Evolutionary conservation across 371 early-diverging fungal genomes (phyloP), one percentile per base, ranked within the genome.

Genomic region (Mucor saturninus): DNA sequence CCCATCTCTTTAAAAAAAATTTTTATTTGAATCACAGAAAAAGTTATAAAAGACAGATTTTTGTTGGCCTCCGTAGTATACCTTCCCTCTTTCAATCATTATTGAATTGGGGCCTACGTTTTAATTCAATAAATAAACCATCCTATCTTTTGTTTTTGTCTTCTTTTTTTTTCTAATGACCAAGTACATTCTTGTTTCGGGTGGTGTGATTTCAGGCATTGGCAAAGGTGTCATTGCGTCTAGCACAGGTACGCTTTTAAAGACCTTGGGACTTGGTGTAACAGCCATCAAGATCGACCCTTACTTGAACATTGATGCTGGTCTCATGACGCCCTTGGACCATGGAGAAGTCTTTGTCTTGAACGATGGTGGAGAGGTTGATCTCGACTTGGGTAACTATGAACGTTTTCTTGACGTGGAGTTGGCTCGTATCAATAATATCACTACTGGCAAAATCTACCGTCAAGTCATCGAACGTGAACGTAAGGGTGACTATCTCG

Each of bases 261-360:
- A 97, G 81, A 91, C 95, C 14, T 82, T 90, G 65, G 99, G 99
- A 13, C 83, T 97, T 65, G 83, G 86, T 51, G 99, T 99, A 21
- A 97, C 98, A 54, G 92, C 97, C 59, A 96, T 99, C 87, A 99
- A 99, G 84, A 99, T 99, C 68, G 99, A 99, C 76, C 99, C 99
- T 35, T 99, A 99, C 81, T 85, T 99, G 62, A 99, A 99, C 88
- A 97, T 95, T 70, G 98, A 99, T 77, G 98, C 99, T 59, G 99
- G 99, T 71, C 95, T 96, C 29, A 83, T 99, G 82, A 91, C 89
- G 60, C 99, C 99, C 55, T 83, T 96, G 62, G 99, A 99, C 80
- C 99, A 99, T 80, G 99, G 98, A 64, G 99, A 99, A 72, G 99
- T 99, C 32, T 99, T 97, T 84, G 99, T 99, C 6, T 84, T 99